Percentiles rank a stretch among this genome's conserved stretches.
Conservation (phyloP, 805 yeast genomes). For the Yarrowia yakushimensis region DNA sequence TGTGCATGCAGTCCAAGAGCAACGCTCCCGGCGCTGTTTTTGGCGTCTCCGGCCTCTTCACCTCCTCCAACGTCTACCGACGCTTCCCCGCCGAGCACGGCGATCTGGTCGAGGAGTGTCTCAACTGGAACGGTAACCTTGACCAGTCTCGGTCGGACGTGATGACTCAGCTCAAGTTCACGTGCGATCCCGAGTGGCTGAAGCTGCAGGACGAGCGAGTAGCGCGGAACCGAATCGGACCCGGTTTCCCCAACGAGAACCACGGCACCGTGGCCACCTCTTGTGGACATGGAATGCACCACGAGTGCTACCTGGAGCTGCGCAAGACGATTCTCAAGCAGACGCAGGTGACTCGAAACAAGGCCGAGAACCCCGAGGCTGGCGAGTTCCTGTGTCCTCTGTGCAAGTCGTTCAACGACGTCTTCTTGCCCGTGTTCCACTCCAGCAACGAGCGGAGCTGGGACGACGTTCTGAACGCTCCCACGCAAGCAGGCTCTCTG, state of each 20-base stretch:
- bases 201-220: slow-evolving; percentile 41
- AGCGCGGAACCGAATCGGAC: slow-evolving; percentile 54
- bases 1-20: slow-evolving; percentile 45
- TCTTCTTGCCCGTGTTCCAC: slow-evolving; percentile 76
- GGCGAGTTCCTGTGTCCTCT: slow-evolving; percentile 84
- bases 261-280: slow-evolving; percentile 50
- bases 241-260: slow-evolving; percentile 54
- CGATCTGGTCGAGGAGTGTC: slow-evolving; percentile 64
- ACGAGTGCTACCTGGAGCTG: slow-evolving; percentile 66
- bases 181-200: slow-evolving; percentile 38
- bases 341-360: slow-evolving; percentile 74
- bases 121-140: slow-evolving; percentile 49
- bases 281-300: slow-evolving; percentile 95
- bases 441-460: slow-evolving; percentile 41
- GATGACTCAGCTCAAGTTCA: slow-evolving; percentile 14
- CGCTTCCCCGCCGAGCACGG: slow-evolving; percentile 58
- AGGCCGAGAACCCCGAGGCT: slow-evolving; percentile 68
- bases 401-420: slow-evolving; percentile 81
- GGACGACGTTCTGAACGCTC: slow-evolving; percentile 21
- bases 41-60: slow-evolving; percentile 65
- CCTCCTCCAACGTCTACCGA: slow-evolving; percentile 58
- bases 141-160: slow-evolving; percentile 30
- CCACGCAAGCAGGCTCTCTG: background rate
- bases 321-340: slow-evolving; percentile 53
- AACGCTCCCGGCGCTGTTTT: slow-evolving; percentile 54